Evolutionary conservation across 2,329 filamentous ascomycete species (phyloP).

Genomic region (Cladosporium halotolerans): DNA sequence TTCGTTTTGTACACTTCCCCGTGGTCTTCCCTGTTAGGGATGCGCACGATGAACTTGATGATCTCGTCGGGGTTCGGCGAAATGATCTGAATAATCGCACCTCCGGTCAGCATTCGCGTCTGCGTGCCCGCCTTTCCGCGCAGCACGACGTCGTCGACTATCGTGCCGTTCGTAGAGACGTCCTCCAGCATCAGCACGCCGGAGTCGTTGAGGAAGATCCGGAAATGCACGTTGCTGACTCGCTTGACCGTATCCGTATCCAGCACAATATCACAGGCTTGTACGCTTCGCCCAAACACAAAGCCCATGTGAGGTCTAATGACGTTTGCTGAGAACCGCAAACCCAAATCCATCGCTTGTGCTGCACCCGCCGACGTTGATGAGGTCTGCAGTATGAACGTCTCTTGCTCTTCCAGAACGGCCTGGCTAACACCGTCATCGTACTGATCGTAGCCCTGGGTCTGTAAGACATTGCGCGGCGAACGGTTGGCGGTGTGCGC

Average conservation of each 20-base stretch:
- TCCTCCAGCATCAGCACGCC: constrained; percentile 89
- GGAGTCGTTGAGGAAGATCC: constrained; percentile 82
- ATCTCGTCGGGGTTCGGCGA: constrained; percentile 51
- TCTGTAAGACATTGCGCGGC: constrained; percentile 58
- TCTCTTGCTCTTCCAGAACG: constrained; percentile 35
- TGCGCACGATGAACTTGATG: constrained; percentile 76
- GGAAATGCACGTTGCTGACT: constrained; percentile 93
- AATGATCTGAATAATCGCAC: constrained; percentile 66
- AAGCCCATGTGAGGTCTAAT: constrained; percentile 69
- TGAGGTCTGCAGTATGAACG: constrained; percentile 48
- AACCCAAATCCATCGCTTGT: constrained; percentile 57
- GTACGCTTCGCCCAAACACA: constrained; percentile 72
- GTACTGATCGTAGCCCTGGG: constrained; percentile 27
- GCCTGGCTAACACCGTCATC: constrained; percentile 26
- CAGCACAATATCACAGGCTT: constrained; percentile 66
- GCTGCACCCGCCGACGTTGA: constrained; percentile 16
- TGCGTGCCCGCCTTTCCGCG: constrained; percentile 43
- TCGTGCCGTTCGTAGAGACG: constrained; percentile 89
- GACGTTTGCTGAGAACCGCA: constrained; percentile 69
- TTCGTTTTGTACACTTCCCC: constrained; percentile 40
- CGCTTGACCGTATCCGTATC: constrained; percentile 60
- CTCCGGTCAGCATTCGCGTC: constrained; percentile 62
- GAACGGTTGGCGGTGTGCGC: constrained; percentile 44
- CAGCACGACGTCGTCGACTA: constrained; percentile 70
- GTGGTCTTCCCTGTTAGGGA: constrained; percentile 66